Percentiles rank a stretch among this genome's conserved stretches.
These are phyloP conservation scores for Lentinula edodes DNA, from an alignment of 768 basidiomycete species.

Conservation along the genomic window DNA sequence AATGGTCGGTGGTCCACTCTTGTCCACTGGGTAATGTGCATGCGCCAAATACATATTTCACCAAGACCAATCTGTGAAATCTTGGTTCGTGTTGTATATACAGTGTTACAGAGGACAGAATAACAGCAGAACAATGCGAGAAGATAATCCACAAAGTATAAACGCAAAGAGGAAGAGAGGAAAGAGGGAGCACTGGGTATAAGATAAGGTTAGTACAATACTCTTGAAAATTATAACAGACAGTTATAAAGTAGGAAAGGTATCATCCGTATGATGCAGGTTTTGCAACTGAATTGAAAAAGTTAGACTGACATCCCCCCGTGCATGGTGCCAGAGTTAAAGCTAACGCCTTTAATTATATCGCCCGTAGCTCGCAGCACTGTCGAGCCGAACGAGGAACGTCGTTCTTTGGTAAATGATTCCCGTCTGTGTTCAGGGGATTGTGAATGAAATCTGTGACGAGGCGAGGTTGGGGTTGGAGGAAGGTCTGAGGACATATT, in stretches of 20 bases:
- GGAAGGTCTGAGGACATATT: background rate
- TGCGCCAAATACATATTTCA: too few relatives aligned
- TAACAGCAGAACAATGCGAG: background rate
- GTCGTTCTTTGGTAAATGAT: background rate
- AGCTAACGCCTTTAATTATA: conserved; percentile 1
- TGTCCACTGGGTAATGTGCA: too few relatives aligned
- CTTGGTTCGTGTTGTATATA: too few relatives aligned
- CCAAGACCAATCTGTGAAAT: too few relatives aligned
- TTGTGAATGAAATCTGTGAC: background rate
- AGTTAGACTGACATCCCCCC: background rate
- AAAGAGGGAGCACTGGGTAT: background rate
- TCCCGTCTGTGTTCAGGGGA: background rate
- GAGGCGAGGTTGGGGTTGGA: background rate
- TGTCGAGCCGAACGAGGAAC: background rate
- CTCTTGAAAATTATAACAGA: background rate
- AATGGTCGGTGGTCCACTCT: too few relatives aligned
- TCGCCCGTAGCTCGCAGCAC: background rate
- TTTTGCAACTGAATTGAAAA: background rate
- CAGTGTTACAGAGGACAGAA: background rate
- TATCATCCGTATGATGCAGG: background rate
- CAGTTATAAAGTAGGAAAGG: background rate
- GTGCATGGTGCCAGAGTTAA: background rate
- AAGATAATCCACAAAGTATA: background rate
- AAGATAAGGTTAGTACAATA: background rate
- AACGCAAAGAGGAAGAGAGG: background rate